These are phyloP conservation scores for Pyrenophora graminea DNA, from an alignment of 2,329 filamentous ascomycete genomes.

Conservation along the genomic window DNA sequence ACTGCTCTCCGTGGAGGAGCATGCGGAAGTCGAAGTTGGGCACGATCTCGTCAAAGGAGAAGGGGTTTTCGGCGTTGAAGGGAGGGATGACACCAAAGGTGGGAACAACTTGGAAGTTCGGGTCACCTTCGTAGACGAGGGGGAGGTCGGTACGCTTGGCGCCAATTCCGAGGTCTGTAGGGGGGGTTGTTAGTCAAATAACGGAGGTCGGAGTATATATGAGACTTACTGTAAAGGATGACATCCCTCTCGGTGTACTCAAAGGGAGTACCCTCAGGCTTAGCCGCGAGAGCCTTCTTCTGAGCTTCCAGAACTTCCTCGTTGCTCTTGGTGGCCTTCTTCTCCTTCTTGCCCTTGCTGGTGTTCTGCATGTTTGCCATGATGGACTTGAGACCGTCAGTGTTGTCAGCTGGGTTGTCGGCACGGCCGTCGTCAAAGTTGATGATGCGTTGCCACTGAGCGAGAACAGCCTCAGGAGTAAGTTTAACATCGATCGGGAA, in stretches of 20 bases:
- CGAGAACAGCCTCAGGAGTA: constrained; percentile 80
- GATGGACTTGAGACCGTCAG: constrained; percentile 77
- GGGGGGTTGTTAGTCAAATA: constrained; percentile 21
- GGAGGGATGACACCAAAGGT: constrained; percentile 97
- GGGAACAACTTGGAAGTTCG: constrained; percentile 90
- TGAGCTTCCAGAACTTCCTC: constrained; percentile 76
- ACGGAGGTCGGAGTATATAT: neutral
- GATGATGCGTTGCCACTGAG: constrained; percentile 67
- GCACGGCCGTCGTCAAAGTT: constrained; percentile 87
- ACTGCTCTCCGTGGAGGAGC: constrained; percentile 98
- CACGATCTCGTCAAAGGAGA: constrained; percentile 78
- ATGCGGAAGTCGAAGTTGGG: constrained; percentile 99
- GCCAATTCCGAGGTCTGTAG: constrained; percentile 76
- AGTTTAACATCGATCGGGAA: constrained; percentile 82
- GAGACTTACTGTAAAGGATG: constrained; percentile 75
- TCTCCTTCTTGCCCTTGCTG: constrained; percentile 50
- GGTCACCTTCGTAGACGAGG: constrained; percentile 86
- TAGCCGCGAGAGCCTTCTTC: constrained; percentile 71
- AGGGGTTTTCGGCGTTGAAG: constrained; percentile 82
- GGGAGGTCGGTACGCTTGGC: constrained; percentile 87
- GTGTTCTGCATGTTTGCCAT: constrained; percentile 86
- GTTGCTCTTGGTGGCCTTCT: constrained; percentile 58
- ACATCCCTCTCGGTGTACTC: constrained; percentile 83
- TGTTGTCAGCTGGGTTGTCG: constrained; percentile 80
- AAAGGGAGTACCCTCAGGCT: constrained; percentile 76